Percentiles rank a stretch among this genome's conserved stretches.
Evolutionary conservation across 768 basidiomycete species (phyloP).

Genomic region (Panus rudis): DNA sequence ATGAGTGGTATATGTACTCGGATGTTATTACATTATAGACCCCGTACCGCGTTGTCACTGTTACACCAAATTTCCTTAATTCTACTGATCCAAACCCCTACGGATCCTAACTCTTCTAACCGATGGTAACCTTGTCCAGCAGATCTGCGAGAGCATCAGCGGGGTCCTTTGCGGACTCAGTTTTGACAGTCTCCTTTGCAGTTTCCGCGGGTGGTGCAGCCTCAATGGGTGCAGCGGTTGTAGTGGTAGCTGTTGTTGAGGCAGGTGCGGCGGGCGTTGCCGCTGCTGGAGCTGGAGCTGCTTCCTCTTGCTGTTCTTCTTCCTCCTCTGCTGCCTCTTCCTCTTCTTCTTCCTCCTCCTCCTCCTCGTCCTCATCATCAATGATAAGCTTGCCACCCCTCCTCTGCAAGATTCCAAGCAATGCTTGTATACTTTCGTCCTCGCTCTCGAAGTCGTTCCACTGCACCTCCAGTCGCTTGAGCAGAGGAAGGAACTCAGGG

Average conservation of each 20-base stretch:
- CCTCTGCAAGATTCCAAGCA: slow-evolving; percentile 48
- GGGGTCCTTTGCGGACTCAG: slow-evolving; percentile 21
- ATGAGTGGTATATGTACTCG: too few relatives aligned
- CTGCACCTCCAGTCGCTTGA: slow-evolving; percentile 77
- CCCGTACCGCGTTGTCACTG: too few relatives aligned
- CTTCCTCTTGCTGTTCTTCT: slow-evolving; percentile 31
- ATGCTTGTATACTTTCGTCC: slow-evolving; percentile 50
- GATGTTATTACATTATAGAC: background rate
- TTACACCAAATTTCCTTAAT: too few relatives aligned
- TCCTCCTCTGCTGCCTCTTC: slow-evolving; percentile 44
- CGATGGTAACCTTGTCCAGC: slow-evolving; percentile 51
- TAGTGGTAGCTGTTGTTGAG: too few relatives aligned
- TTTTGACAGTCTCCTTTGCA: slow-evolving; percentile 18
- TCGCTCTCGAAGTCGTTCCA: slow-evolving; percentile 86
- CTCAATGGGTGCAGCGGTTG: slow-evolving; percentile 1
- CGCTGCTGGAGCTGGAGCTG: slow-evolving; percentile 18
- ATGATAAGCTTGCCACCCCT: slow-evolving; percentile 62
- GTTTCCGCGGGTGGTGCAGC: too few relatives aligned
- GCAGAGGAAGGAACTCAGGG: slow-evolving; percentile 42
- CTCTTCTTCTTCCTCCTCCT: slow-evolving; percentile 57
- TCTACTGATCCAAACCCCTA: too few relatives aligned
- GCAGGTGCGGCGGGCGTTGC: slow-evolving; percentile 24
- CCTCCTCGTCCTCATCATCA: slow-evolving; percentile 77
- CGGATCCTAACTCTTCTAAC: too few relatives aligned
- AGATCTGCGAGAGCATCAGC: slow-evolving; percentile 60